Conservation (phyloP, 305 asterid species). For the Plantago lanceolata region DNA sequence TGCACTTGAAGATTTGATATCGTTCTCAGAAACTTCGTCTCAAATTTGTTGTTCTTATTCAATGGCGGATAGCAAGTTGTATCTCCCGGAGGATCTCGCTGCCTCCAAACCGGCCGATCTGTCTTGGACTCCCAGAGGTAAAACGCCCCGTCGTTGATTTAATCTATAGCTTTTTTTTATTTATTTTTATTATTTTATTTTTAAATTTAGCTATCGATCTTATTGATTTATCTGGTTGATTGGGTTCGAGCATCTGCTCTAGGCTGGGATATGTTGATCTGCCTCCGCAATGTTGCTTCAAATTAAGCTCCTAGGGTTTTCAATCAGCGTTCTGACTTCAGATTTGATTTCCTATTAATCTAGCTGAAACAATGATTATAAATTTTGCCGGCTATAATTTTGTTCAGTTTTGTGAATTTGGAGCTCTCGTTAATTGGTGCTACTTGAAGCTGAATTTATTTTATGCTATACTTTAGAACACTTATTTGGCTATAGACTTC, state of each 20-base stretch:
- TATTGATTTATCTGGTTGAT: slow-evolving; percentile 20
- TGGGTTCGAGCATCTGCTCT: slow-evolving; percentile 26
- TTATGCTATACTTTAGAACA: not conserved
- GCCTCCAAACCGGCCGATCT: slow-evolving; percentile 55
- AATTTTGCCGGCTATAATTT: not conserved
- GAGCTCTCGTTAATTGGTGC: not conserved
- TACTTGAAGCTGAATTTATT: not conserved
- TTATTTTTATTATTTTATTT: too few species aligned
- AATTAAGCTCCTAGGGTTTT: slow-evolving; percentile 44
- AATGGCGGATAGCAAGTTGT: slow-evolving; percentile 60
- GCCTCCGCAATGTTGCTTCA: slow-evolving; percentile 25
- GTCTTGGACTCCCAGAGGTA: slow-evolving; percentile 72
- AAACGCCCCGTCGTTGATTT: too few species aligned
- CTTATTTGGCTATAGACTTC: not conserved
- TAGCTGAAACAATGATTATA: slow-evolving; percentile 10
- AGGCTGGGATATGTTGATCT: slow-evolving; percentile 35
- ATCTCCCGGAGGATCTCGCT: slow-evolving; percentile 62
- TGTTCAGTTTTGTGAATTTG: not conserved
- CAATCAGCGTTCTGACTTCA: slow-evolving; percentile 36
- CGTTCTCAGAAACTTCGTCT: slow-evolving; percentile 21
- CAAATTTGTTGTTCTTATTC: slow-evolving; percentile 22
- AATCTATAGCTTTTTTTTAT: too few species aligned
- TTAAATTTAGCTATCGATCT: too few species aligned
- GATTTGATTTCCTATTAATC: slow-evolving; percentile 21
- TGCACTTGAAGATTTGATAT: slow-evolving; percentile 12